Evolutionary conservation across 108 stramenopile genomes (phyloP), one percentile per base, ranked within the genome.

Genomic region (Conticribra guillardii): DNA sequence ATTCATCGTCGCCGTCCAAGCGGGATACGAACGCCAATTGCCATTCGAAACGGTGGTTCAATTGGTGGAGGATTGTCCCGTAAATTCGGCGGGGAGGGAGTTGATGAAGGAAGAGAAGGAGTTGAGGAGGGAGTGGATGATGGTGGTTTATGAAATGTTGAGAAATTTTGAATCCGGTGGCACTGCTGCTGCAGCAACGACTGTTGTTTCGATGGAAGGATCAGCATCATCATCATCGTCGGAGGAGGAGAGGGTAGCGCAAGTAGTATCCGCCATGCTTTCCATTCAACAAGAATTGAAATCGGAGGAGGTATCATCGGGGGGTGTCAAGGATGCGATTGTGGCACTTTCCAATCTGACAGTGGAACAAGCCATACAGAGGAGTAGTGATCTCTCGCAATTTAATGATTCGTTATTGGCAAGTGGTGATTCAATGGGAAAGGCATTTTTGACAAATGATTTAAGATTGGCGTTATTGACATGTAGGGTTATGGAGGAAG

Each of bases 1-100:
- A 33, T 91, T 96, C 63, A 91, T 96, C 46, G 89, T 82, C 9
- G 84, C 91, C 0, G 77, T 85, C 48, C 87, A 86, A 50, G 80
- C 88, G 17, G 89, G 85, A 22, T 96, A 92, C 60, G 89, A 88
- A 77, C 49, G 64, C 3, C 76, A 80, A 3, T 60, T 91, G 54
- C 29, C 86, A 0, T 32, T 82, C 23, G 37, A 54, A 2, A 60
- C 65, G 45, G 59, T 91, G 22, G 29, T 48, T 24, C 34, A 73
- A n/a, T 65, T 75, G 41, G 71, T 87, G 19, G 83, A 82, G 22
- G 29, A 60, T 28, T 81, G 76, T 50, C 69, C 83, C 17, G 67
- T 58, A 0, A 73, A 86, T 56, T 81, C 87, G 2, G 91, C 94
- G 3, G 85, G 83, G 26, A 82, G 92, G 46, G 84, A 84, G 0